Percentiles rank a stretch among this genome's conserved stretches.
Evolutionary conservation across 2,329 filamentous ascomycete genomes (phyloP).

Genomic region (Botrytis hyacinthi): DNA sequence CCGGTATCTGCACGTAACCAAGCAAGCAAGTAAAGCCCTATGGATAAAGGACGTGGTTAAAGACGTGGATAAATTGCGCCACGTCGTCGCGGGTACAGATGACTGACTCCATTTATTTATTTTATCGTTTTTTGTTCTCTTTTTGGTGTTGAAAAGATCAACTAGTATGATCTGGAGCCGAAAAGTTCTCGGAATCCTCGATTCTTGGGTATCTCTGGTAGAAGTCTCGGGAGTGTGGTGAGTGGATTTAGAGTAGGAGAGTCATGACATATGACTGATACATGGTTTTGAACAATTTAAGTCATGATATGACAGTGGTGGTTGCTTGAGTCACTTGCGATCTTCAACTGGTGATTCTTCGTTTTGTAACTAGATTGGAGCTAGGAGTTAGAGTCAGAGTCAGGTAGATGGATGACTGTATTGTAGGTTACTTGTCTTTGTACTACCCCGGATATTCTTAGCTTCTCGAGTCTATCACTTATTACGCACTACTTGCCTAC

Average conservation of each 20-base stretch:
- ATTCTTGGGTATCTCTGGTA: neutral
- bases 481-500: neutral
- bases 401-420: neutral
- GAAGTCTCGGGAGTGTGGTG: neutral
- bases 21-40: neutral
- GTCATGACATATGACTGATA: neutral
- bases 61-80: neutral
- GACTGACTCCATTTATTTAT: neutral
- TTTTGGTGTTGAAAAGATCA: neutral
- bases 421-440: neutral
- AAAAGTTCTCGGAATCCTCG: neutral
- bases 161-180: neutral
- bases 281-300: neutral
- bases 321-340: neutral
- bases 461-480: neutral
- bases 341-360: neutral
- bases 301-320: neutral
- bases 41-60: neutral
- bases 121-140: neutral
- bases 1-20: neutral
- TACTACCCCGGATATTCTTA: neutral
- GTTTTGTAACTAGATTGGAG: neutral
- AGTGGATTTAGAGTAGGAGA: neutral
- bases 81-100: neutral
- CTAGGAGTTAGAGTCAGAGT: neutral